These are phyloP conservation scores for Talaromyces ruber DNA, from an alignment of 495 filamentous ascomycete genomes.

Conservation along the genomic window DNA sequence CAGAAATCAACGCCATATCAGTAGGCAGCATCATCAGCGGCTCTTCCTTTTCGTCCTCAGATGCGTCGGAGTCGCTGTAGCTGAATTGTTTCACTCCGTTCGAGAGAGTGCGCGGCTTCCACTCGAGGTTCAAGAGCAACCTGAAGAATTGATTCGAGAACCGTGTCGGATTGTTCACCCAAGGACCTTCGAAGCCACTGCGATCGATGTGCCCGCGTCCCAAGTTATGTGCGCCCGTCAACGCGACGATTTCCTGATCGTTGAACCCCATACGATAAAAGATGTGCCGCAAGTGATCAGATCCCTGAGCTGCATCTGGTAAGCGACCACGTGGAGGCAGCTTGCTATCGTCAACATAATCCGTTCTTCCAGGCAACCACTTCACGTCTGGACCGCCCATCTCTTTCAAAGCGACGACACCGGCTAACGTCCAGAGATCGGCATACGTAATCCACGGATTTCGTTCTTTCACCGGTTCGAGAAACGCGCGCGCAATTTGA, in stretches of 20 bases:
- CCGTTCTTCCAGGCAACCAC: constrained; percentile 49
- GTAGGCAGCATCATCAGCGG: constrained; percentile 49
- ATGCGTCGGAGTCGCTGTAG: constrained; percentile 47
- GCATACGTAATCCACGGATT: constrained; percentile 58
- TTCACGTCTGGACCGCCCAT: constrained; percentile 47
- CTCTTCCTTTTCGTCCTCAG: constrained; percentile 37
- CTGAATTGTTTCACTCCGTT: constrained; percentile 51
- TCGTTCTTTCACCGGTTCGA: constrained; percentile 47
- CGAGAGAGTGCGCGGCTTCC: constrained; percentile 42
- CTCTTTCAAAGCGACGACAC: constrained; percentile 47
- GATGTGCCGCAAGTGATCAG: constrained; percentile 49
- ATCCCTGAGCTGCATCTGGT: constrained; percentile 50
- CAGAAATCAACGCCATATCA: constrained; percentile 31
- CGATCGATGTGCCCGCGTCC: constrained; percentile 54
- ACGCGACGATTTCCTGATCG: constrained; percentile 55
- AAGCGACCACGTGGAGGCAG: constrained; percentile 48
- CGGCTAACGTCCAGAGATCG: constrained; percentile 55
- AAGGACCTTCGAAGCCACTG: constrained; percentile 51
- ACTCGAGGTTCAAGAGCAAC: constrained; percentile 44
- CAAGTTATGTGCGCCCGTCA: constrained; percentile 52
- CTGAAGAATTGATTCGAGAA: constrained; percentile 58
- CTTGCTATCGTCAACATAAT: constrained; percentile 48
- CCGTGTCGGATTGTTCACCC: constrained; percentile 56
- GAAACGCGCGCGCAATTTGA: constrained; percentile 53
- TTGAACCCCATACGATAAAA: constrained; percentile 60